Evolutionary conservation across 2,329 filamentous ascomycete species (phyloP), one percentile per base, ranked within the genome.

Genomic region (Aschersonia sp.): DNA sequence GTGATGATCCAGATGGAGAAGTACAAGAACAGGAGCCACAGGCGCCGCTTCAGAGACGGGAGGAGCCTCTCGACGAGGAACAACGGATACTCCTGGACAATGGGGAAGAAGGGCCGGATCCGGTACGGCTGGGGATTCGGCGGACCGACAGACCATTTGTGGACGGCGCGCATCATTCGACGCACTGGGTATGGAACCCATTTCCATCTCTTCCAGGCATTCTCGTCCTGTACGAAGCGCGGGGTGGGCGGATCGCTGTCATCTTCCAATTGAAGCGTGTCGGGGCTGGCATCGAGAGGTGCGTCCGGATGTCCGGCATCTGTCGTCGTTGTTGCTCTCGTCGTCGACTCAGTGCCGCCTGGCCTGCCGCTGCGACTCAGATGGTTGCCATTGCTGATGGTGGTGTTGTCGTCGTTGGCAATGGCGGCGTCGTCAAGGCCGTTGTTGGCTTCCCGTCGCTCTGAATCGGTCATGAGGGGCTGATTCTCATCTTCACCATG

Each of bases 1-100:
- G 75, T 72, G 45, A 85, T 59, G 12, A 87, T 63, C 86, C 85
- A 92, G 46, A 76, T 62, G 32, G 74, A 70, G 45, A 84, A 76
- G 53, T 80, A 83, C 37, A 70, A 63, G 42, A 78, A 62, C 45
- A 84, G 66, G 5, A 85, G 66, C 55, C 67, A 67, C n/a, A 76
- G 59, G 41, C 79, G 76, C 46, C 83, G 78, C 52, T 67, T 74
- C 52, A 64, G 65, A 49, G 73, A 73, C 0, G 82, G 80, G 2
- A 85, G 65, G 54, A 77, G 75, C 47, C 68, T 72, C 52, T 87
- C 75, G 49, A 87, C 59, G 42, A 87, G 63, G 43, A 66, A 64
- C 50, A 85, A 67, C 1, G 85, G 86, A 33, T 76, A 76, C 52
- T 78, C 72, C 60, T 92, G 86, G 10, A 87, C 61, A 10, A 58